Conservation (phyloP, 2,329 filamentous ascomycete genomes). For the Penicillium sp. region DNA sequence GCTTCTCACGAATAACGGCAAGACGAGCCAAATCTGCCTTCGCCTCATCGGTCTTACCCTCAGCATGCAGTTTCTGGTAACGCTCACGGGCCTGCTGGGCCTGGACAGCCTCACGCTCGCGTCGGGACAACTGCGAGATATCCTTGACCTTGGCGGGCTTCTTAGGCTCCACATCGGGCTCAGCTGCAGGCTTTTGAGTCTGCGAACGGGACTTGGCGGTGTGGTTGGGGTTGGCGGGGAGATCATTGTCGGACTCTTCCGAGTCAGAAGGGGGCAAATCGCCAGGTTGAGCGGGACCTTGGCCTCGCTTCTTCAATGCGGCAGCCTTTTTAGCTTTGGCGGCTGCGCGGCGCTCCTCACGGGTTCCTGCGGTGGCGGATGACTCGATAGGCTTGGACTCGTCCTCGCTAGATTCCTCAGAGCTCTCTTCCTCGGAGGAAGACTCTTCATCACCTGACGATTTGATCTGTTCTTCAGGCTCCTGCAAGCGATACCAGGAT, state of each 20-base stretch:
- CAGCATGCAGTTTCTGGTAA: conserved; percentile 87
- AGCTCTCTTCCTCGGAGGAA: conserved; percentile 47
- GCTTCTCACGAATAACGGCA: conserved; percentile 76
- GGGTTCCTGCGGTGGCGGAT: conserved; percentile 59
- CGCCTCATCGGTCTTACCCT: conserved; percentile 95
- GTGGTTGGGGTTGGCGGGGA: conserved; percentile 88
- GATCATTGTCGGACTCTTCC: conserved; percentile 43
- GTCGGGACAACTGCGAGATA: conserved; percentile 59
- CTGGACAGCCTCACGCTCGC: conserved; percentile 76
- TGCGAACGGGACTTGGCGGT: conserved; percentile 66
- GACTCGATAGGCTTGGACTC: conserved; percentile 42
- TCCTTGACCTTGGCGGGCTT: conserved; percentile 44
- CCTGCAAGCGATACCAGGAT: conserved; percentile 23
- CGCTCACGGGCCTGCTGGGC: conserved; percentile 84
- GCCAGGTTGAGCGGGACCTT: conserved; percentile 72
- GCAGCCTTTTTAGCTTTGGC: conserved; percentile 91
- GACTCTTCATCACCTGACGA: conserved; percentile 50
- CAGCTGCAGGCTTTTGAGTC: conserved; percentile 62
- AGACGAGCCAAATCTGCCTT: conserved; percentile 84
- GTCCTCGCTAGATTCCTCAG: conserved; percentile 50
- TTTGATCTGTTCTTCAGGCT: conserved; percentile 33
- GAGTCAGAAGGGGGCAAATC: conserved; percentile 77
- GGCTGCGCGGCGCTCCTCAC: conserved; percentile 82
- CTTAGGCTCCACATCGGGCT: conserved; percentile 53
- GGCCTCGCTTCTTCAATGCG: conserved; percentile 73